A percentile compares a stretch with the other conserved stretches of the same genome.
phyloP scores from a whole-genome alignment of 345 rosid species.

The Rhizophora apiculata region DNA sequence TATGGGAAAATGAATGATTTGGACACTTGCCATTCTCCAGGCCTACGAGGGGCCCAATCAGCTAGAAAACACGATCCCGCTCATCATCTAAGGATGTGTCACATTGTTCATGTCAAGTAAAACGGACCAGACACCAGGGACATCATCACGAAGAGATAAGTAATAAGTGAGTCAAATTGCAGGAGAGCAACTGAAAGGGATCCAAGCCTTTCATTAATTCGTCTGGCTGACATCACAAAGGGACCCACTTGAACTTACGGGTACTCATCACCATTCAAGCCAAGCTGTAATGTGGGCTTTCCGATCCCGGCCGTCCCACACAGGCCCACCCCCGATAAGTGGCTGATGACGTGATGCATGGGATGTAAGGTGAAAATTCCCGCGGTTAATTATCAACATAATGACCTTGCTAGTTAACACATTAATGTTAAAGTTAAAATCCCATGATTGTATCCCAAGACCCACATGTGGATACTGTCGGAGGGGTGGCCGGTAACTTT shows the following conservation, averaged over 20 bases:
- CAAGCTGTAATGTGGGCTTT: conserved; percentile 36
- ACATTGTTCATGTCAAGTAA: conserved; percentile 26
- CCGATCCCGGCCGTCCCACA: conserved; percentile 23
- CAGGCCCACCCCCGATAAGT: conserved; percentile 12
- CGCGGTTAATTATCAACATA: conserved; percentile 22
- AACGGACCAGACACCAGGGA: conserved; percentile 4
- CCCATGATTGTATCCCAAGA: not conserved
- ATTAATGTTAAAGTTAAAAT: not conserved
- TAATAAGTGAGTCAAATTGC: not conserved
- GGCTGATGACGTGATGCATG: conserved; percentile 20
- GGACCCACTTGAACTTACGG: conserved; percentile 26
- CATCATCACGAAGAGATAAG: conserved; percentile 14
- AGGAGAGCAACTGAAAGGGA: conserved; percentile 5
- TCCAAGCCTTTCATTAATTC: conserved; percentile 19
- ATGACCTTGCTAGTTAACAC: conserved; percentile 18
- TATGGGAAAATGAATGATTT: no score
- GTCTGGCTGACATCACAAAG: not conserved
- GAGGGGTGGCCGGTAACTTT: not conserved
- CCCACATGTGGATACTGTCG: no score
- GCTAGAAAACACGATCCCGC: not conserved
- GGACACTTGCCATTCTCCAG: no score
- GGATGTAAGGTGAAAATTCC: conserved; percentile 1
- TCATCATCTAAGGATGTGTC: conserved; percentile 25
- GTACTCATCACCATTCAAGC: conserved; percentile 15
- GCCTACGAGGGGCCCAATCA: no score